phyloP scores from a whole-genome alignment of 108 stramenopile genomes.

The Skeletonema marinoi region DNA sequence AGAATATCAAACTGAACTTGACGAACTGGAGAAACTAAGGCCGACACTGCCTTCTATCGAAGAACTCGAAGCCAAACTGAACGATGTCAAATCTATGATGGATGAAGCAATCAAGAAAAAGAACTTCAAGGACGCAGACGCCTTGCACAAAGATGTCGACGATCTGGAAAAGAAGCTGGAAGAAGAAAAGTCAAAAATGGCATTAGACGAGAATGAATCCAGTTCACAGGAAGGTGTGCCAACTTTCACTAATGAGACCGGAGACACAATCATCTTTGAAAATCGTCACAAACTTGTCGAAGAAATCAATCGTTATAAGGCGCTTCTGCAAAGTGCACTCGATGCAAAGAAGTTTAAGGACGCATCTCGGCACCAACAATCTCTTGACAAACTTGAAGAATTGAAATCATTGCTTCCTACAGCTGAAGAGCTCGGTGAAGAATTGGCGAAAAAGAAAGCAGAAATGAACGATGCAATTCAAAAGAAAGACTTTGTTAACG shows the following conservation, averaged over 20 bases:
- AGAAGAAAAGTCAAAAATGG: slow-evolving; percentile 48
- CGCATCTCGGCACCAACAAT: slow-evolving; percentile 59
- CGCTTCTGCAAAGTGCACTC: slow-evolving; percentile 47
- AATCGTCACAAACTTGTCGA: slow-evolving; percentile 63
- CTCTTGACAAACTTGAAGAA: slow-evolving; percentile 60
- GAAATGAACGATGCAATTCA: slow-evolving; percentile 65
- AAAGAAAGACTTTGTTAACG: slow-evolving; percentile 70
- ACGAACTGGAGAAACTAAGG: slow-evolving; percentile 62
- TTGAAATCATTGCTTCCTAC: slow-evolving; percentile 64
- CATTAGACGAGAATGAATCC: slow-evolving; percentile 5
- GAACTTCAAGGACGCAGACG: slow-evolving; percentile 62
- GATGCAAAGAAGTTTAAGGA: slow-evolving; percentile 70
- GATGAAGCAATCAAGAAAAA: slow-evolving; percentile 64
- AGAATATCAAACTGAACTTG: slow-evolving; percentile 62
- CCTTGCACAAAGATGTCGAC: slow-evolving; percentile 65
- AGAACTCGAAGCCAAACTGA: slow-evolving; percentile 61
- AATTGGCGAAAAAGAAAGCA: slow-evolving; percentile 41
- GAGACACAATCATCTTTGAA: slow-evolving; percentile 53
- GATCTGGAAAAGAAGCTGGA: slow-evolving; percentile 55
- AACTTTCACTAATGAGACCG: slow-evolving; percentile 44
- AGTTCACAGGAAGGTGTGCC: slow-evolving; percentile 6
- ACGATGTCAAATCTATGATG: slow-evolving; percentile 46
- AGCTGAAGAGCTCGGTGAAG: slow-evolving; percentile 49
- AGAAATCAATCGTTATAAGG: slow-evolving; percentile 46
- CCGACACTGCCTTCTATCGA: slow-evolving; percentile 70